phyloP scores from a whole-genome alignment of 257 asterid species.

The Solanum boliviense region DNA sequence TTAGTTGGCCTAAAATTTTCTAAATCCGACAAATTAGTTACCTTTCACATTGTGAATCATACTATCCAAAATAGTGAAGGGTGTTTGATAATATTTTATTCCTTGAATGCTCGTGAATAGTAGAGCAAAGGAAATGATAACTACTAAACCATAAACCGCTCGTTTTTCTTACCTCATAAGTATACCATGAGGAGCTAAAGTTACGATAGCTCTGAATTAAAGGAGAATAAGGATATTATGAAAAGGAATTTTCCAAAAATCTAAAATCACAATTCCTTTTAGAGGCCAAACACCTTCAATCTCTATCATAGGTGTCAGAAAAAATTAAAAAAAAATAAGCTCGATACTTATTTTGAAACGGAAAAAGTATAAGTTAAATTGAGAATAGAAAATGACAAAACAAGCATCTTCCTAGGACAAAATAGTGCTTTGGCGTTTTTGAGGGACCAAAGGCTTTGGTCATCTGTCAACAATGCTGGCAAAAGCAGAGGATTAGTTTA shows the following conservation, averaged over 20 bases:
- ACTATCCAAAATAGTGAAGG: neutral
- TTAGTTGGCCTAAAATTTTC: too few relatives aligned
- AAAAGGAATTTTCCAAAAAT: neutral
- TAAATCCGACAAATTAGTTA: too few relatives aligned
- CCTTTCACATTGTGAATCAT: neutral
- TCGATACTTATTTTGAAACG: neutral
- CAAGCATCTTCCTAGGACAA: neutral
- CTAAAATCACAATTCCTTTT: neutral
- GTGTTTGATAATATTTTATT: neutral
- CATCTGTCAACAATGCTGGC: neutral
- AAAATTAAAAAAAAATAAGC: rapidly evolving
- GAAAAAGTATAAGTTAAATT: neutral
- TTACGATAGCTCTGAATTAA: neutral
- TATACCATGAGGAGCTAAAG: neutral
- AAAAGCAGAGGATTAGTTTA: neutral
- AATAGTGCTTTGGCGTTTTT: neutral
- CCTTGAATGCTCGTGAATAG: neutral
- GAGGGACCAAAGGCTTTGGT: neutral
- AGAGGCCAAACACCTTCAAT: neutral
- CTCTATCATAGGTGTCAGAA: neutral
- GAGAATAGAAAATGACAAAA: neutral
- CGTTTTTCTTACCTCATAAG: neutral
- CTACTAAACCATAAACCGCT: neutral
- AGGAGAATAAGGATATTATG: neutral
- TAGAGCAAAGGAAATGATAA: neutral